These are phyloP conservation scores for Pisolithus marmoratus DNA, from an alignment of 768 basidiomycete genomes.

Conservation along the genomic window DNA sequence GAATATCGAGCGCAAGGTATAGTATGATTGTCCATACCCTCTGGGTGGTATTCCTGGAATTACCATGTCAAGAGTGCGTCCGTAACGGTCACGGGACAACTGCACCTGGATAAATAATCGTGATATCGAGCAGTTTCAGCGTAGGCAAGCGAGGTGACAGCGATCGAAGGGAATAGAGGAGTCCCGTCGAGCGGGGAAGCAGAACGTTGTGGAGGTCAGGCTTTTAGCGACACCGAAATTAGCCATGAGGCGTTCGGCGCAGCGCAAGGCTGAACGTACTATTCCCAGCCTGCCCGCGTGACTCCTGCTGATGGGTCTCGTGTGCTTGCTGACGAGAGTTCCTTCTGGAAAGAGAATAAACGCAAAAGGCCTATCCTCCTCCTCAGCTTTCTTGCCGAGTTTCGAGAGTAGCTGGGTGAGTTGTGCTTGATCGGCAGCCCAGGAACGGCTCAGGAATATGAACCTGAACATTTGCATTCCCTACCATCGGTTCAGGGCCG, in stretches of 20 bases:
- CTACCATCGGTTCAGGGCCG: constrained; percentile 30
- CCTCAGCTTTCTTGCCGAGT: constrained; percentile 64
- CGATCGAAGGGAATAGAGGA: constrained; percentile 79
- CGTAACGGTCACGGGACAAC: not conserved
- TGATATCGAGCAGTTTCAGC: constrained; percentile 84
- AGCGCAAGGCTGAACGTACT: constrained; percentile 44
- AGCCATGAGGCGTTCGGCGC: constrained; percentile 5
- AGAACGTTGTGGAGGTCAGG: constrained; percentile 74
- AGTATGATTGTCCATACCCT: constrained; percentile 83
- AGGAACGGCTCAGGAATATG: constrained; percentile 88
- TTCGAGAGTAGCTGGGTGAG: constrained; percentile 61
- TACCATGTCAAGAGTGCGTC: not conserved
- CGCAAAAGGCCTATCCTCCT: constrained; percentile 64
- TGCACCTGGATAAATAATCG: constrained; percentile 84
- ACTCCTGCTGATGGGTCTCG: constrained; percentile 76
- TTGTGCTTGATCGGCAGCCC: constrained; percentile 76
- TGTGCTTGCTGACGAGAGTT: constrained; percentile 84
- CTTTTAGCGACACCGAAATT: constrained; percentile 34
- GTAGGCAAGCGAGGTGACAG: constrained; percentile 71
- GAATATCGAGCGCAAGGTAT: constrained; percentile 88
- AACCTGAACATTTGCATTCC: constrained; percentile 94
- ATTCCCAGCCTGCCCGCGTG: constrained; percentile 87
- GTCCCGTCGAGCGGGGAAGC: constrained; percentile 88
- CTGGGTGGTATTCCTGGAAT: constrained; percentile 65
- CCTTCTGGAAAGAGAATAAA: constrained; percentile 95